A percentile compares a stretch with the other conserved stretches of the same genome.
phyloP scores from a whole-genome alignment of 225 moss, liverwort and hornwort species.

The Pseudisothecium myosuroides region DNA sequence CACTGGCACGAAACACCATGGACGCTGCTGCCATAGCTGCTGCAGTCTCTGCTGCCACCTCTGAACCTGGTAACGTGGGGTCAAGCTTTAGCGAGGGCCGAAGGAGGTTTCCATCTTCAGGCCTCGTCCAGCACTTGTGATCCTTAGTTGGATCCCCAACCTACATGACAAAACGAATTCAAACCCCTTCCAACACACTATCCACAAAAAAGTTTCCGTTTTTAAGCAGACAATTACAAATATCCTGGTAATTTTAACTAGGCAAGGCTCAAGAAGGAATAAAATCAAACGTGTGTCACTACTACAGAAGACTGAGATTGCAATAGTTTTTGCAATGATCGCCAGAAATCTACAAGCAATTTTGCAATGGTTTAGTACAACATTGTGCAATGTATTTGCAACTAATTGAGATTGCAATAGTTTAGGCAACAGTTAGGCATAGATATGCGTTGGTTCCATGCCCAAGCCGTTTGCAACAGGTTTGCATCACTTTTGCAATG shows the following conservation, averaged over 20 bases:
- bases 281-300: not conserved
- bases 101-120: slow-evolving; percentile 31
- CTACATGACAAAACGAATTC: not conserved
- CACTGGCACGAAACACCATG: slow-evolving; percentile 31
- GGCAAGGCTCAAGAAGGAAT: not conserved
- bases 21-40: slow-evolving; percentile 70
- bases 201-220: too few species aligned
- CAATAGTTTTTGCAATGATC: not conserved
- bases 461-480: not conserved
- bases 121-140: slow-evolving; percentile 67
- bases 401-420: not conserved
- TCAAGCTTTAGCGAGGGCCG: slow-evolving; percentile 39
- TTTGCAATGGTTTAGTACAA: too few species aligned
- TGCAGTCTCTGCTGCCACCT: slow-evolving; percentile 66
- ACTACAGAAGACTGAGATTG: not conserved
- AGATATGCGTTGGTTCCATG: too few species aligned
- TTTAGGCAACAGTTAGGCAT: not conserved
- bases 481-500: not conserved
- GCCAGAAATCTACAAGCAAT: too few species aligned
- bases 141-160: slow-evolving; percentile 50
- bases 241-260: not conserved
- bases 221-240: not conserved
- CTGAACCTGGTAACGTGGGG: slow-evolving; percentile 30
- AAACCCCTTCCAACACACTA: not conserved
- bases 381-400: not conserved